Conservation (phyloP, 305 asterid species). For the Solanum hybrid region DNA sequence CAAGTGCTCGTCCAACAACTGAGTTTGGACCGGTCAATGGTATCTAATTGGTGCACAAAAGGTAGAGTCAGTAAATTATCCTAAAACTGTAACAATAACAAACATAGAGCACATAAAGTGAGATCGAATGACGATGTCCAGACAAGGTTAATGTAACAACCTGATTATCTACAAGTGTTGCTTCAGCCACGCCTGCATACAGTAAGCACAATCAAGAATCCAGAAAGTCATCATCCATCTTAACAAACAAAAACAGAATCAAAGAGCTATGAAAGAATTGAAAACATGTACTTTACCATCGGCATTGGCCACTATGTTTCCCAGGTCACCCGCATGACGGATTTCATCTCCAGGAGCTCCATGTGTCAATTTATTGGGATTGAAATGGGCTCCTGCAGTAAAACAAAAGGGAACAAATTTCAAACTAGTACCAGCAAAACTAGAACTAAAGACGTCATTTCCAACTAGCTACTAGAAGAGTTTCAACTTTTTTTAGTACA, state of each 20-base stretch:
- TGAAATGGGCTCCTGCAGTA: slow-evolving; percentile 75
- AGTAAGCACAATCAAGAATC: slow-evolving; percentile 4
- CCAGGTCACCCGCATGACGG: slow-evolving; percentile 99
- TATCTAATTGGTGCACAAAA: slow-evolving; percentile 39
- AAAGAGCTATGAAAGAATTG: neutral
- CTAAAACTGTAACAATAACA: neutral
- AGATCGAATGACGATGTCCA: neutral
- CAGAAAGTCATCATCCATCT: neutral
- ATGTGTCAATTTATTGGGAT: slow-evolving; percentile 68
- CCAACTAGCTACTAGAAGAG: neutral
- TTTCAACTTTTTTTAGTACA: neutral
- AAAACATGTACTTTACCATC: slow-evolving; percentile 40
- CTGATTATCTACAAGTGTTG: slow-evolving; percentile 71
- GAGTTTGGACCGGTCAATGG: slow-evolving; percentile 77
- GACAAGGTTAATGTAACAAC: slow-evolving; percentile 20
- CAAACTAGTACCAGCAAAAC: slow-evolving; percentile 6
- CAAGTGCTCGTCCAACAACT: slow-evolving; percentile 90
- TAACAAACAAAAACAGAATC: neutral
- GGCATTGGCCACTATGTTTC: slow-evolving; percentile 93
- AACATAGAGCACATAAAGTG: neutral
- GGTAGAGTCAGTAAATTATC: neutral
- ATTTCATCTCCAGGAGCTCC: slow-evolving; percentile 91
- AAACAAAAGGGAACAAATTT: neutral
- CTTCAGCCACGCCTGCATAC: slow-evolving; percentile 81
- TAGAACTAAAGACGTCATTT: neutral